These are phyloP conservation scores for Nicotiana benthamiana DNA, from an alignment of 257 asterid genomes.

Conservation along the genomic window DNA sequence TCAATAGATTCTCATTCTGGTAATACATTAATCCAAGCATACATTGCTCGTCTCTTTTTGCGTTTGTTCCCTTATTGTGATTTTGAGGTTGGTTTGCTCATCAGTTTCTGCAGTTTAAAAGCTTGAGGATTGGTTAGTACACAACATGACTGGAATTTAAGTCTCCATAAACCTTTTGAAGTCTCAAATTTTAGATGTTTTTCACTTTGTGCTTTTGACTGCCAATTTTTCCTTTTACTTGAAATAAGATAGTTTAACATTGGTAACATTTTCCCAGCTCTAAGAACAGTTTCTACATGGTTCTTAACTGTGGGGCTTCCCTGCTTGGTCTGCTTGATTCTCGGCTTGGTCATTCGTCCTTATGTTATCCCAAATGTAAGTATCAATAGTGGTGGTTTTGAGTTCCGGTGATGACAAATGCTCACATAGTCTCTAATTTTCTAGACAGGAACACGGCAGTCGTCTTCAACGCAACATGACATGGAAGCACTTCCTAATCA, in stretches of 20 bases:
- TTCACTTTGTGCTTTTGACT: not conserved
- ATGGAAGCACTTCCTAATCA: slow-evolving; percentile 75
- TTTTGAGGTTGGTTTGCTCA: not conserved
- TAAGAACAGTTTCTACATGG: slow-evolving; percentile 50
- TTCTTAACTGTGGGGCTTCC: slow-evolving; percentile 47
- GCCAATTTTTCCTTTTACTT: not conserved
- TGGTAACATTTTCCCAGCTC: slow-evolving; percentile 29
- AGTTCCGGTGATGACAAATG: not conserved
- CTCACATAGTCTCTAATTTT: slow-evolving; percentile 31
- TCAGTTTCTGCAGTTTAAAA: not conserved
- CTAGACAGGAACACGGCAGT: slow-evolving; percentile 74
- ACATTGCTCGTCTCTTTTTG: not conserved
- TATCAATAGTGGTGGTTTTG: not conserved
- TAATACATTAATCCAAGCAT: not conserved
- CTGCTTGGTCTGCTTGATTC: slow-evolving; percentile 48
- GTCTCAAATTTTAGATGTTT: not conserved
- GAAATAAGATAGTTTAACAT: not conserved
- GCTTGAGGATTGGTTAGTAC: not conserved
- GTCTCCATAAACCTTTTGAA: not conserved
- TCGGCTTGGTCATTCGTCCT: slow-evolving; percentile 71
- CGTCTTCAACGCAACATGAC: slow-evolving; percentile 44
- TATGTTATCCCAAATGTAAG: slow-evolving; percentile 58
- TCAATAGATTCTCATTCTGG: slow-evolving; percentile 48
- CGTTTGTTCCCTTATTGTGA: not conserved
- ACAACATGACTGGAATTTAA: not conserved